Evolutionary conservation across 345 rosid genomes (phyloP), one percentile per base, ranked within the genome.

Genomic region (Stellera chamaejasme): DNA sequence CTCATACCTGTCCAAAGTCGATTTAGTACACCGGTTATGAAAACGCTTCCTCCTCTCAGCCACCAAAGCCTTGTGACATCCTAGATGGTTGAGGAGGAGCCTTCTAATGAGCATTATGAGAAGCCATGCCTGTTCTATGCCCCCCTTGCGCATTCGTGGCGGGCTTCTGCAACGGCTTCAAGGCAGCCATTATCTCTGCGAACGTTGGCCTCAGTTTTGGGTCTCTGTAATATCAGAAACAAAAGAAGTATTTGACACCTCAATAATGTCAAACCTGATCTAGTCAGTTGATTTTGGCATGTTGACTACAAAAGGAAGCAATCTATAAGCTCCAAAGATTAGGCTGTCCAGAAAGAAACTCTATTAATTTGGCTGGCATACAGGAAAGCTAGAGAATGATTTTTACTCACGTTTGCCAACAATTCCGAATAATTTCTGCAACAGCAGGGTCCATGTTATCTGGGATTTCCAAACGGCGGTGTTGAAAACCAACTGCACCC

Each of bases 401-500:
- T 52, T 65, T 52, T 65, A 75, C 95, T 88, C 72, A 92, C 95
- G 93, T 88, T 66, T 88, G 85, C 98, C 96, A 92, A 74, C 96
- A 88, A 56, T 75, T 60, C 67, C 69, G 65, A 58, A 92, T 92
- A 67, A 92, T 80, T 51, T 92, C 92, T 0, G 95, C 88, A 52
- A 92, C 54, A 10, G 67, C 61, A 27, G 90, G 85, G 64, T 92
- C 93, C 54, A 85, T 63, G 67, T 56, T 56, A 43, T 78, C 75
- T 1, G 98, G 96, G 63, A 92, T 88, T 48, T 85, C 93, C 0
- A 92, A 92, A 26, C 90, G 79, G 5, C 98, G 87, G 66, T 92
- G 98, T 67, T 92, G 98, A 70, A 85, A 92, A 45, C 96, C 98
- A 46, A 92, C 98, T 0, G 98, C 98, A 16, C 98, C 96, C 39